Evolutionary conservation across 495 filamentous ascomycete species (phyloP).

Genomic region (Penicillium fimorum): DNA sequence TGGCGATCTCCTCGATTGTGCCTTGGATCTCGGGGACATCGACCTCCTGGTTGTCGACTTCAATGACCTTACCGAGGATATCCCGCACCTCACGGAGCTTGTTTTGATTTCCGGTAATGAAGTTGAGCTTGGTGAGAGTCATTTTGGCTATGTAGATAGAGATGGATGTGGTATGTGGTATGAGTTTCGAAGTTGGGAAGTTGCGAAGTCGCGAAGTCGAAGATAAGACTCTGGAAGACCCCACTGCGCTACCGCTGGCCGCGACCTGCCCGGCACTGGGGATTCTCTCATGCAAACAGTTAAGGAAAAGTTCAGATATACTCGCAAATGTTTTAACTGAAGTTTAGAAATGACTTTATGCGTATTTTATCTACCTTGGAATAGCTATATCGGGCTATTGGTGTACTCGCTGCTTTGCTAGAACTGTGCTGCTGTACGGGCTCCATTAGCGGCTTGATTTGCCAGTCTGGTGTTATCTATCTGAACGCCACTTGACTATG

Average conservation of each 20-base stretch:
- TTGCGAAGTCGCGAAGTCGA: not conserved
- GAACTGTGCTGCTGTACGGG: too few relatives aligned
- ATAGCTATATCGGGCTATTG: too few relatives aligned
- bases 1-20: conserved; percentile 83
- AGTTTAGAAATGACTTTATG: too few relatives aligned
- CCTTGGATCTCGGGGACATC: conserved; percentile 91
- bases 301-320: too few relatives aligned
- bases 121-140: conserved; percentile 61
- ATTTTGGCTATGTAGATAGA: conserved; percentile 19
- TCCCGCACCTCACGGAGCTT: conserved; percentile 85
- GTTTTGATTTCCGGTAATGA: conserved; percentile 95
- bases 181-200: not conserved
- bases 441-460: too few relatives aligned
- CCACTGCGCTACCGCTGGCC: not conserved
- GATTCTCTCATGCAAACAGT: too few relatives aligned
- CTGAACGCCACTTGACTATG: too few relatives aligned
- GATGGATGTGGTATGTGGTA: not conserved
- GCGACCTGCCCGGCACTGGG: too few relatives aligned
- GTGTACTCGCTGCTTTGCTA: too few relatives aligned
- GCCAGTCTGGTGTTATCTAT: too few relatives aligned
- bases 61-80: conserved; percentile 73
- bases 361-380: too few relatives aligned
- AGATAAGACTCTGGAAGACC: not conserved
- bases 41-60: conserved; percentile 68
- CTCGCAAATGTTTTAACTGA: too few relatives aligned